A percentile compares a stretch with the other conserved stretches of the same genome.
Evolutionary conservation across 2,329 filamentous ascomycete species (phyloP).

Genomic region (Ceratocystis cubensis): DNA sequence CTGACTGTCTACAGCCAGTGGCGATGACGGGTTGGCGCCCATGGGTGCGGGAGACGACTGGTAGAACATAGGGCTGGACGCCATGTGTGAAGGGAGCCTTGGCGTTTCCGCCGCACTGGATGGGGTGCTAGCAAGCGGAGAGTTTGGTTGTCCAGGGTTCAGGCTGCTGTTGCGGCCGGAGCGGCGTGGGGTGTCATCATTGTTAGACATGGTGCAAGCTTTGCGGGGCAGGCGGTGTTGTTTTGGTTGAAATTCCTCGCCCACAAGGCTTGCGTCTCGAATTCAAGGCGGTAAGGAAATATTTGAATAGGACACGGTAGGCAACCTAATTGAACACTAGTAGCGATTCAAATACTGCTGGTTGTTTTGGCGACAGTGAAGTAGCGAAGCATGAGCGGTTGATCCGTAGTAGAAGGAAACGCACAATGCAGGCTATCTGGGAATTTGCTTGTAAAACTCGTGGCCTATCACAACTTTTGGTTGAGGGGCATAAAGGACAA

Average conservation of each 20-base stretch:
- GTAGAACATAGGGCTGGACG: conserved; percentile 74
- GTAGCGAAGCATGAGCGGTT: background rate
- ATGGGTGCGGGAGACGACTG: conserved; percentile 38
- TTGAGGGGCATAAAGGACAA: conserved; percentile 13
- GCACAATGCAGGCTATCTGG: background rate
- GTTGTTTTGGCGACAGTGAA: background rate
- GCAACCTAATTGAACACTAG: background rate
- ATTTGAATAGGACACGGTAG: background rate
- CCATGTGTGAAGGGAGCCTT: conserved; percentile 32
- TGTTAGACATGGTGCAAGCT: conserved; percentile 13
- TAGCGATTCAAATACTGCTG: background rate
- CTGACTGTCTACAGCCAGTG: conserved; percentile 27
- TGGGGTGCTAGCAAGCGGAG: conserved; percentile 13
- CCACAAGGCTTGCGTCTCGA: background rate
- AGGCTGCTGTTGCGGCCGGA: conserved; percentile 12
- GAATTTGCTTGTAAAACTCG: background rate
- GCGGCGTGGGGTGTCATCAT: conserved; percentile 18
- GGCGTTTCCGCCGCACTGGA: conserved; percentile 19
- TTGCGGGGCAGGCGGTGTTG: background rate
- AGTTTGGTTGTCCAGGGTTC: conserved; percentile 10
- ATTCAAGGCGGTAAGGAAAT: background rate
- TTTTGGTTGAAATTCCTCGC: background rate
- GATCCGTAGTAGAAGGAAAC: background rate
- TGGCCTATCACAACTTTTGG: conserved; percentile 1
- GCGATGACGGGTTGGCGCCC: conserved; percentile 15